Conservation (phyloP, 2,329 filamentous ascomycete species). For the Mycosphaerella sp. region DNA sequence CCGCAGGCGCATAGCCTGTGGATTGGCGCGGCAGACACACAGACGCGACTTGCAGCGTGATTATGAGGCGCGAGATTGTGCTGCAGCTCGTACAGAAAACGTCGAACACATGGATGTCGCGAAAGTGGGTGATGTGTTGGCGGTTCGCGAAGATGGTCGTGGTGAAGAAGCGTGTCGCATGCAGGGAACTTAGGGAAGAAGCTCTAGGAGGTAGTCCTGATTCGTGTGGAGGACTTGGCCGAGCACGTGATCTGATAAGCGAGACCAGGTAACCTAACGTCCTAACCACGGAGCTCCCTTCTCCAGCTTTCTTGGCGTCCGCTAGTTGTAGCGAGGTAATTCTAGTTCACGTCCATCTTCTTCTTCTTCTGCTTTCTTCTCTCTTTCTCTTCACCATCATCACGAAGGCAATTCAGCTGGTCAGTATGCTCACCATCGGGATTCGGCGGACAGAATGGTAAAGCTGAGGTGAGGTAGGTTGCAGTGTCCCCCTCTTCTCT, state of each 20-base stretch:
- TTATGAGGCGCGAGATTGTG: slow-evolving; percentile 5
- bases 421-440: not conserved
- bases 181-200: not conserved
- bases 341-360: not conserved
- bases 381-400: not conserved
- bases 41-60: not conserved
- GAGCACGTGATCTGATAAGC: no score
- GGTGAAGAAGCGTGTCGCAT: not conserved
- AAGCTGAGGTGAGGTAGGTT: slow-evolving; percentile 15
- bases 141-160: slow-evolving; percentile 7
- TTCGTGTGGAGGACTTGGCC: not conserved
- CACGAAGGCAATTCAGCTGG: not conserved
- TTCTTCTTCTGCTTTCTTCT: not conserved
- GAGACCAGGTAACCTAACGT: no score
- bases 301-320: no score
- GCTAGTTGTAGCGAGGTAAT: not conserved
- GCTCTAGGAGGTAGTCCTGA: not conserved
- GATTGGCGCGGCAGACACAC: not conserved
- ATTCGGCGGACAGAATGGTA: not conserved
- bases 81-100: slow-evolving; percentile 4
- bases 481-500: slow-evolving; percentile 5
- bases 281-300: no score
- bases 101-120: slow-evolving; percentile 1
- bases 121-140: slow-evolving; percentile 6
- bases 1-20: slow-evolving; percentile 13